Conservation (phyloP, 768 basidiomycete genomes). For the Hebeloma cylindrosporum region DNA sequence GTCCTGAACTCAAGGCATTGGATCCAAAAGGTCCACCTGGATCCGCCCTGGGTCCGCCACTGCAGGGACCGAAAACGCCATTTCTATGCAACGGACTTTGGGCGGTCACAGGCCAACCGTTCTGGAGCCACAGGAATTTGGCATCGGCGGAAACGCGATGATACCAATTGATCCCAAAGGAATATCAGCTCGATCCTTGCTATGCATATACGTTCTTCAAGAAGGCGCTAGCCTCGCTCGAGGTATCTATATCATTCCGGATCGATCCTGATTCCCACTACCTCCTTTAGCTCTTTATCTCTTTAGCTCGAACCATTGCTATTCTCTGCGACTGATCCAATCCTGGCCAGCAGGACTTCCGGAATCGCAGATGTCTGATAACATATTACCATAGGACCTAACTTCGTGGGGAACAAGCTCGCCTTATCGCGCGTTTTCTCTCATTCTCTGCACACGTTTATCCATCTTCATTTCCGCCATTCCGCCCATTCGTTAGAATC, state of each 20-base stretch:
- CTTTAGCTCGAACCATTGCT: conserved; percentile 3
- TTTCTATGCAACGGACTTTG: background rate
- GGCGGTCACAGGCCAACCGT: too few relatives aligned
- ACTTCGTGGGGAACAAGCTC: conserved; percentile 7
- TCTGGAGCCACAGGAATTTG: too few relatives aligned
- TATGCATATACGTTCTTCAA: conserved; percentile 5
- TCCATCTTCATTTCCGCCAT: conserved; percentile 22
- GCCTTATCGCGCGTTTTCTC: conserved; percentile 13
- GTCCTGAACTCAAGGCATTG: too few relatives aligned
- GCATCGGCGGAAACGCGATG: conserved; percentile 11
- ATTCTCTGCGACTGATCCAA: background rate
- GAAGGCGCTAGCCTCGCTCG: conserved; percentile 7
- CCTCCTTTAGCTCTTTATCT: background rate
- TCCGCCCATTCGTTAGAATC: conserved; percentile 14
- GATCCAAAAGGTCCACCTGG: too few relatives aligned
- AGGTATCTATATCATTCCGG: conserved; percentile 4
- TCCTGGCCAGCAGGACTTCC: conserved; percentile 7
- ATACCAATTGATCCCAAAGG: conserved; percentile 7
- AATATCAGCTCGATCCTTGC: conserved; percentile 17
- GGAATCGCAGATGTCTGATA: conserved; percentile 9
- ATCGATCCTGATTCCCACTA: conserved; percentile 6
- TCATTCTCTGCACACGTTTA: conserved; percentile 15
- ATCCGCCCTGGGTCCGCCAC: too few relatives aligned
- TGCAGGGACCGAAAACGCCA: background rate
- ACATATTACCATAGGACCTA: background rate